A percentile compares a stretch with the other conserved stretches of the same genome.
phyloP scores from a whole-genome alignment of 2,329 filamentous ascomycete species.

The Neonectria ditissima region DNA sequence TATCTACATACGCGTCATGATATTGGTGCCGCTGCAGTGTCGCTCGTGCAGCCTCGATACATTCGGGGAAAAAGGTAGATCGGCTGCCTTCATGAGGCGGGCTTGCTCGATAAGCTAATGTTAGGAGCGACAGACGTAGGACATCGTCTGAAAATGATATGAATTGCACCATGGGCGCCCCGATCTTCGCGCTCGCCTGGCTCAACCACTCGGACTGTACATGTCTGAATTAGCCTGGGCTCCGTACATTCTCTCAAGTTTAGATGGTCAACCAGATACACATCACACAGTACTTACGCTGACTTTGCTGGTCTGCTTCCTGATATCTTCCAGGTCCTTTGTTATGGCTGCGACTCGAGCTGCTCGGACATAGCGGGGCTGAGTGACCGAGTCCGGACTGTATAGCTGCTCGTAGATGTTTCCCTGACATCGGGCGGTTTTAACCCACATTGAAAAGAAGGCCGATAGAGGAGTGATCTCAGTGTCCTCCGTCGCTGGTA shows the following conservation, averaged over 20 bases:
- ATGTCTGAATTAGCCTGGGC: slow-evolving; percentile 1
- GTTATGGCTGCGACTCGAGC: slow-evolving; percentile 49
- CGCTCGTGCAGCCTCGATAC: slow-evolving; percentile 55
- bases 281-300: slow-evolving; percentile 27
- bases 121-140: slow-evolving; percentile 54
- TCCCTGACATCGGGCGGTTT: slow-evolving; percentile 65
- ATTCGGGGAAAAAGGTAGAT: slow-evolving; percentile 55
- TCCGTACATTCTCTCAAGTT: background rate
- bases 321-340: slow-evolving; percentile 48
- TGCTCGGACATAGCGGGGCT: slow-evolving; percentile 48
- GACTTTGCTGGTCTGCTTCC: slow-evolving; percentile 26
- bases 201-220: slow-evolving; percentile 38
- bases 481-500: slow-evolving; percentile 48
- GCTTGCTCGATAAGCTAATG: slow-evolving; percentile 58
- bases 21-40: slow-evolving; percentile 52
- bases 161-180: slow-evolving; percentile 50
- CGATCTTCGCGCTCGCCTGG: slow-evolving; percentile 39
- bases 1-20: background rate
- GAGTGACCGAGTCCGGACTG: slow-evolving; percentile 54
- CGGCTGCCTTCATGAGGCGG: slow-evolving; percentile 45
- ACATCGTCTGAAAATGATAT: slow-evolving; percentile 56
- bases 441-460: slow-evolving; percentile 61
- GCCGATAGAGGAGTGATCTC: slow-evolving; percentile 43
- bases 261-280: background rate
- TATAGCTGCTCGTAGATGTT: slow-evolving; percentile 68